Base-by-base conservation (phyloP, 106 monocot species). In the Alisma plantagoaquatica region DNA sequence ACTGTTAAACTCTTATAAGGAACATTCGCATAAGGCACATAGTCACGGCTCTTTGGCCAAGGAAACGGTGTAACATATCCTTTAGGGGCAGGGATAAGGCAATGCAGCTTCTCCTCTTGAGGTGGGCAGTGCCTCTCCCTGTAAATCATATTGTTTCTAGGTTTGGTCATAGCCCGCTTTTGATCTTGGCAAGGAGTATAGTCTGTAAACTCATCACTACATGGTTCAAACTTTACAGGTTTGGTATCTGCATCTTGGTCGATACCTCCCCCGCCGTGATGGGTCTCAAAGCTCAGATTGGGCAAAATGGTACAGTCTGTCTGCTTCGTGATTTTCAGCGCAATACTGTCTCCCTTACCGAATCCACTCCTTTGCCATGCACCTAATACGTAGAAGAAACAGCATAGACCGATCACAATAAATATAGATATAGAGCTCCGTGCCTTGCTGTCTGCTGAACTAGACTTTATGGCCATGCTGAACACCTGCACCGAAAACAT, bases 21-120 rank as follows among this genome's bases (percentile, higher is more conserved):
- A 3, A 55, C 61, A 49, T 70, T 70, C 20, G 70, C 70, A 41
- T 62, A 70, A 4, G 70, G 54, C 24, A 70, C 70, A 41, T 62
- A 70, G n/a, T 70, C 70, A 47, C 70, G 61, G 29, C 70, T 70
- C 53, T 70, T 70, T 32, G 70, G 70, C 70, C 70, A 70, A 15
- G 53, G 70, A 33, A 70, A 70, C 26, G 70, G 70, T 4, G 70
- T 55, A 15, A 62, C 62, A 55, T 70, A 70, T 55, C 70, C 70
- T 29, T 62, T 70, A 20, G 70, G 70, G 8, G 70, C 62, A 2
- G 70, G 70, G 35, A 70, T 54, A 45, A 70, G 62, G 27, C 70
- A 70, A 31, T 41, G 29, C 19, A 70, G 28, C 53, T 70, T 70
- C 43, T 70, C 70, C 28, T 56, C 42, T 17, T 70, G 12, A 14